A percentile compares a stretch with the other conserved stretches of the same genome.
phyloP scores from a whole-genome alignment of 164 flowering plant species.

The Sedum album region DNA sequence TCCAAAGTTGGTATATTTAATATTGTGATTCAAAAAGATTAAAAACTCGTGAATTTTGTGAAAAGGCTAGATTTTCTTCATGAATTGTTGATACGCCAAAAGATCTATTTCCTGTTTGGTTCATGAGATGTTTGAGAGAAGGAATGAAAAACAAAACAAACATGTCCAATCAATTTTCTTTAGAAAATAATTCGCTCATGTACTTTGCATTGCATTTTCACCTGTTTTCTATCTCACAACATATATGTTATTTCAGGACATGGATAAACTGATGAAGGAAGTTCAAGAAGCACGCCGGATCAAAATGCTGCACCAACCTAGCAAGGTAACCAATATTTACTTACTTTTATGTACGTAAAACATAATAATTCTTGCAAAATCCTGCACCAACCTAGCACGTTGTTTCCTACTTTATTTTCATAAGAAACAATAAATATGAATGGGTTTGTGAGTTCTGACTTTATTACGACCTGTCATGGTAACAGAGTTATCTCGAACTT shows the following conservation, averaged over 20 bases:
- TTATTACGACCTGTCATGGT: slow-evolving; percentile 63
- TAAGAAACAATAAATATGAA: not conserved
- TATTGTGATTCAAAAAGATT: no score
- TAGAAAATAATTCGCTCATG: no score
- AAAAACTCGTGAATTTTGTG: not conserved
- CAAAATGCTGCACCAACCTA: slow-evolving; percentile 90
- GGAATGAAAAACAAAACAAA: not conserved
- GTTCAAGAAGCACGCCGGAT: slow-evolving; percentile 95
- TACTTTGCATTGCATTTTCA: no score
- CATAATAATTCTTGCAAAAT: slow-evolving; percentile 27
- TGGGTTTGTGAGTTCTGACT: not conserved
- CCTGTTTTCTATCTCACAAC: not conserved
- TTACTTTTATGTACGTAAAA: not conserved
- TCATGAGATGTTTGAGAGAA: not conserved
- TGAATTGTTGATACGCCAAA: not conserved
- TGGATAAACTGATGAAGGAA: slow-evolving; percentile 75
- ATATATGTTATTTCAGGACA: slow-evolving; percentile 29
- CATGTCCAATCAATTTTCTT: not conserved
- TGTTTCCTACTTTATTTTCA: slow-evolving; percentile 16
- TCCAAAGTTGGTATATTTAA: not conserved
- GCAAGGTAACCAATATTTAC: slow-evolving; percentile 44
- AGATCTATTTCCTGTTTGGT: not conserved
- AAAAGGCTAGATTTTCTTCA: not conserved
- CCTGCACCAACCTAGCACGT: slow-evolving; percentile 97
- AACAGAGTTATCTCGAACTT: not conserved